A percentile compares a stretch with the other conserved stretches of the same genome.
phyloP scores from a whole-genome alignment of 306 rosid genomes.

The Psophocarpus tetragonolobus region DNA sequence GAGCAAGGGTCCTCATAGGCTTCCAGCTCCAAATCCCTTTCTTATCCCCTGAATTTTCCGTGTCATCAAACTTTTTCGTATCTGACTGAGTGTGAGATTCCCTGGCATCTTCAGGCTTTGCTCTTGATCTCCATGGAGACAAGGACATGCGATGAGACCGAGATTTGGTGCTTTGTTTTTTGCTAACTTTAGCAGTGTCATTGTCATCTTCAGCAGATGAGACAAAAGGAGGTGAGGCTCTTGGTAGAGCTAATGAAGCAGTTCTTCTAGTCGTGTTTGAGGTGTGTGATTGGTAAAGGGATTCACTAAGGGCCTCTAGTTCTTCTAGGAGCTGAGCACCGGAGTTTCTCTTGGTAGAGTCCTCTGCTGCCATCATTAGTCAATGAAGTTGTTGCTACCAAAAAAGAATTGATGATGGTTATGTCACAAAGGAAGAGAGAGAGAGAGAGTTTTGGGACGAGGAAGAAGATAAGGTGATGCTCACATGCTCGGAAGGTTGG shows the following conservation, averaged over 20 bases:
- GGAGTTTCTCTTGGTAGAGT: constrained; percentile 51
- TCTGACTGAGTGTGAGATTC: constrained; percentile 32
- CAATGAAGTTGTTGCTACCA: constrained; percentile 6
- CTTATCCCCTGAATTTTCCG: constrained; percentile 49
- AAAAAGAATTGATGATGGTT: neutral
- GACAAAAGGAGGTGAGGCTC: constrained; percentile 57
- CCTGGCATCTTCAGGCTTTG: constrained; percentile 52
- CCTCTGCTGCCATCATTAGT: constrained; percentile 57
- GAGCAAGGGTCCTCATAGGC: constrained; percentile 79
- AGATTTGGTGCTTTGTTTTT: constrained; percentile 28
- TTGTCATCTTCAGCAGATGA: constrained; percentile 56
- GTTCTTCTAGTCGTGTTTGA: constrained; percentile 64
- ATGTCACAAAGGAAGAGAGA: neutral
- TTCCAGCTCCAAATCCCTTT: constrained; percentile 95
- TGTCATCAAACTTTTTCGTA: constrained; percentile 42
- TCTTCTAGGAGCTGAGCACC: constrained; percentile 71
- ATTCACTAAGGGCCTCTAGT: constrained; percentile 73
- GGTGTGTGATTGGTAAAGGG: constrained; percentile 72
- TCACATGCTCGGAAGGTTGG: constrained; percentile 34
- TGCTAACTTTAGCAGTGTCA: constrained; percentile 33
- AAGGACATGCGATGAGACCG: constrained; percentile 71
- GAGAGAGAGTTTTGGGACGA: constrained; percentile 5
- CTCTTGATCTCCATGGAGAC: constrained; percentile 76
- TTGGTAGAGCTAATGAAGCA: constrained; percentile 75
- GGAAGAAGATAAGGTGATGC: constrained; percentile 14